A percentile compares a stretch with the other conserved stretches of the same genome.
Conservation (phyloP, 441 rosid species). For the Brassica balearica region DNA sequence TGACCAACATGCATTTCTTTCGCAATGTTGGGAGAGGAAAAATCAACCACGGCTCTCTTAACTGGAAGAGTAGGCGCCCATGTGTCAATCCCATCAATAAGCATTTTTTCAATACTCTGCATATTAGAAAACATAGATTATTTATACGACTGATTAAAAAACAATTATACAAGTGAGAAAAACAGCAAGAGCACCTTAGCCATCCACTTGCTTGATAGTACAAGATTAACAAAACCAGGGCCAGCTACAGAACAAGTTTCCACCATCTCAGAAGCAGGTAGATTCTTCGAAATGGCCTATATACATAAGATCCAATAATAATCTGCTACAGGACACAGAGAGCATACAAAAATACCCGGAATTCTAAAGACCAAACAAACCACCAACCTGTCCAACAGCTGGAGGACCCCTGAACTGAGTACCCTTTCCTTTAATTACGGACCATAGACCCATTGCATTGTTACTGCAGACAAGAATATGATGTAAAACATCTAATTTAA, state of each 20-base stretch:
- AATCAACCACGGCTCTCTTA: constrained; percentile 4
- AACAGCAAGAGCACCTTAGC: constrained; percentile 63
- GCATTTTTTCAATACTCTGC: constrained; percentile 79
- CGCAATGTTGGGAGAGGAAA: not conserved
- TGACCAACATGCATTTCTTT: constrained; percentile 97
- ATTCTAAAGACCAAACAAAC: not conserved
- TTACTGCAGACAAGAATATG: constrained; percentile 56
- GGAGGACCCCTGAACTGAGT: constrained; percentile 69
- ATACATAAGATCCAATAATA: not conserved
- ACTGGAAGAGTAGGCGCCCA: constrained; percentile 65
- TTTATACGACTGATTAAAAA: not conserved
- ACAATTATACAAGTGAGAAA: not conserved
- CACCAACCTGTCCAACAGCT: constrained; percentile 78
- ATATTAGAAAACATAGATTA: constrained; percentile 16
- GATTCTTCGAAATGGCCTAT: constrained; percentile 73
- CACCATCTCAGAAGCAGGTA: constrained; percentile 78
- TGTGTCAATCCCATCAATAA: constrained; percentile 73
- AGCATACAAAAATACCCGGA: not conserved
- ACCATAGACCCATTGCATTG: constrained; percentile 89
- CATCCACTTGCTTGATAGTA: constrained; percentile 78
- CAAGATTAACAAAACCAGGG: constrained; percentile 86
- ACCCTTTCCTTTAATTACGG: constrained; percentile 69
- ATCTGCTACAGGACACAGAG: not conserved
- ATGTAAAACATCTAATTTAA: constrained; percentile 11
- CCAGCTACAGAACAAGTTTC: constrained; percentile 85